These are phyloP conservation scores for Misopates orontium DNA, from an alignment of 257 asterid genomes.

Conservation along the genomic window DNA sequence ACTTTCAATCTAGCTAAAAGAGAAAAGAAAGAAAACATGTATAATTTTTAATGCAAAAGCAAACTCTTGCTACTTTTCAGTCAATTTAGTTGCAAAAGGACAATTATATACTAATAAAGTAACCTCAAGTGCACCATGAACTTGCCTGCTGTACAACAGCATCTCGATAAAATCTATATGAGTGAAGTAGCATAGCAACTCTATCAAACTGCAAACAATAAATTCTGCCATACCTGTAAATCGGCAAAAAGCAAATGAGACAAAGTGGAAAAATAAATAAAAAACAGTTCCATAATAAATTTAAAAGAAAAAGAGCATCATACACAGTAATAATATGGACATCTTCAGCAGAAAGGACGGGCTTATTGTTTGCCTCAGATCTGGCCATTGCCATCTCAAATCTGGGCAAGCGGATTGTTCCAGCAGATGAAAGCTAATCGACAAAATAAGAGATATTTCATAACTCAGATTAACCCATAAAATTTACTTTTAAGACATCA, in stretches of 20 bases:
- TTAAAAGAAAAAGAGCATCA: conserved; percentile 26
- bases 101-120: conserved; percentile 8
- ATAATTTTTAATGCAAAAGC: not conserved
- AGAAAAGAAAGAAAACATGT: not conserved
- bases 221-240: conserved; percentile 90
- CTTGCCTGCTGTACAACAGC: conserved; percentile 87
- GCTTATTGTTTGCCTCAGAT: conserved; percentile 73
- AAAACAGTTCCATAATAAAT: conserved; percentile 24
- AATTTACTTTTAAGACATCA: not conserved
- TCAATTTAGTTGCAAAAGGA: conserved; percentile 7
- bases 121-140: conserved; percentile 24
- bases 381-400: conserved; percentile 89
- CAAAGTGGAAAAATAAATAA: conserved; percentile 23
- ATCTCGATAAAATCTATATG: conserved; percentile 91
- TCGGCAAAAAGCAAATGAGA: conserved; percentile 31
- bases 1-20: not conserved
- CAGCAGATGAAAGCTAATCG: conserved; percentile 79
- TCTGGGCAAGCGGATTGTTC: conserved; percentile 82
- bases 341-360: conserved; percentile 85
- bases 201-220: conserved; percentile 95
- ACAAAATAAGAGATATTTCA: conserved; percentile 30
- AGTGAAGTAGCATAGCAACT: conserved; percentile 79
- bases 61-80: conserved; percentile 4
- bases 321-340: conserved; percentile 85
- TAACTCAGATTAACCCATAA: conserved; percentile 22